Percentiles rank a stretch among this genome's conserved stretches.
Conservation (phyloP, 805 yeast genomes). For the Ogataea neopini region DNA sequence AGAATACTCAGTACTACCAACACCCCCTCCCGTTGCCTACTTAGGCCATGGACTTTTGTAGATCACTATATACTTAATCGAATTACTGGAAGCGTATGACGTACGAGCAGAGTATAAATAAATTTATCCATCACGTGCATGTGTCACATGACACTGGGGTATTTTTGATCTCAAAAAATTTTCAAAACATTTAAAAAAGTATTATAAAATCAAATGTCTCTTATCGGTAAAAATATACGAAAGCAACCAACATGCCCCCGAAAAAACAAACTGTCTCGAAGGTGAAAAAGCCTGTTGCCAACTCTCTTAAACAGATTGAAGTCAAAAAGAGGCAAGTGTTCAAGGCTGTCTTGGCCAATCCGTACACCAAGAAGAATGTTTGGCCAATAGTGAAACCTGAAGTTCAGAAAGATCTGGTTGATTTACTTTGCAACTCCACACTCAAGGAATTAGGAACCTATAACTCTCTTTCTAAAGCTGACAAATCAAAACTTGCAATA, state of each 20-base stretch:
- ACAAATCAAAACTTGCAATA: conserved; percentile 22
- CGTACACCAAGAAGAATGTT: conserved; percentile 46
- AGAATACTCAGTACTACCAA: not conserved
- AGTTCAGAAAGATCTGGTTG: conserved; percentile 34
- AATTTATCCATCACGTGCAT: too few relatives aligned
- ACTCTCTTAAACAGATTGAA: conserved; percentile 44
- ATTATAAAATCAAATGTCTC: not conserved
- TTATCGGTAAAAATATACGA: not conserved
- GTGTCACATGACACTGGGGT: too few relatives aligned
- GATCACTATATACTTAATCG: not conserved
- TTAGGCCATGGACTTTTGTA: not conserved
- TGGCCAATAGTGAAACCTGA: conserved; percentile 46
- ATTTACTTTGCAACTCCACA: conserved; percentile 19
- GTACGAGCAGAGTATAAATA: too few relatives aligned
- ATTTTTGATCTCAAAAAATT: not conserved
- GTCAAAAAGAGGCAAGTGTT: conserved; percentile 55
- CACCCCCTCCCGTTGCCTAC: conserved; percentile 1
- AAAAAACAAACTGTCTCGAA: not conserved
- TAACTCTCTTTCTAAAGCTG: conserved; percentile 26
- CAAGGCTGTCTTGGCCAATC: conserved; percentile 65
- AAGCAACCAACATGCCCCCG: not conserved
- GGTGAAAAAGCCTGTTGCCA: conserved; percentile 1
- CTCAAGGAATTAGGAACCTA: conserved; percentile 19
- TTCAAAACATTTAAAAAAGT: not conserved
- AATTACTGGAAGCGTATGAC: too few relatives aligned